Conservation (phyloP, 2,329 filamentous ascomycete species). For the Colletotrichum musicola region DNA sequence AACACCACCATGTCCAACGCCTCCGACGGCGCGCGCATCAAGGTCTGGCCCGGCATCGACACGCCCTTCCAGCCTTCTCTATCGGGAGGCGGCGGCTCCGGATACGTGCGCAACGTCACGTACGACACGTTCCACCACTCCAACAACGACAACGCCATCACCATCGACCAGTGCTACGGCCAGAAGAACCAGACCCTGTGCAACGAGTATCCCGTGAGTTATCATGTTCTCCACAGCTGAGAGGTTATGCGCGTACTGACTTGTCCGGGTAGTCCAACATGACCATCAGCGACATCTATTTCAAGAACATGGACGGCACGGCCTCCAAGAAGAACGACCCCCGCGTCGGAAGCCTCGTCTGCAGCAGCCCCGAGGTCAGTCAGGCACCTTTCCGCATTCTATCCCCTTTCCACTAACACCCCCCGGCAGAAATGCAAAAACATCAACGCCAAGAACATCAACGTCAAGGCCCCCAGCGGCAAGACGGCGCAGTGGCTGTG, state of each 20-base stretch:
- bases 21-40: constrained; percentile 77
- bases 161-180: constrained; percentile 39
- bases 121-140: constrained; percentile 71
- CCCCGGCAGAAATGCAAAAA: constrained; percentile 35
- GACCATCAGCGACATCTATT: constrained; percentile 39
- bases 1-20: constrained; percentile 71
- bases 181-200: constrained; percentile 38
- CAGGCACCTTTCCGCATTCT: too few relatives aligned
- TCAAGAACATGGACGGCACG: constrained; percentile 38
- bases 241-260: background rate
- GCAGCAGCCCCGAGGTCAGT: constrained; percentile 35
- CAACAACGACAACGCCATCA: constrained; percentile 67
- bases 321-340: constrained; percentile 38
- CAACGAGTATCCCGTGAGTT: constrained; percentile 37
- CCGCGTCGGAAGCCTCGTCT: constrained; percentile 36
- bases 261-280: constrained; percentile 23
- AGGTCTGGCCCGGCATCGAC: constrained; percentile 74
- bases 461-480: constrained; percentile 36
- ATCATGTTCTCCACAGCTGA: background rate
- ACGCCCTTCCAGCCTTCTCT: constrained; percentile 59
- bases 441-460: constrained; percentile 37
- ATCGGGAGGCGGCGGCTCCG: constrained; percentile 72
- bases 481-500: constrained; percentile 35
- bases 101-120: constrained; percentile 74
- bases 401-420: too few relatives aligned